phyloP scores from a whole-genome alignment of 257 asterid species.

The Rubia yunnanensis region DNA sequence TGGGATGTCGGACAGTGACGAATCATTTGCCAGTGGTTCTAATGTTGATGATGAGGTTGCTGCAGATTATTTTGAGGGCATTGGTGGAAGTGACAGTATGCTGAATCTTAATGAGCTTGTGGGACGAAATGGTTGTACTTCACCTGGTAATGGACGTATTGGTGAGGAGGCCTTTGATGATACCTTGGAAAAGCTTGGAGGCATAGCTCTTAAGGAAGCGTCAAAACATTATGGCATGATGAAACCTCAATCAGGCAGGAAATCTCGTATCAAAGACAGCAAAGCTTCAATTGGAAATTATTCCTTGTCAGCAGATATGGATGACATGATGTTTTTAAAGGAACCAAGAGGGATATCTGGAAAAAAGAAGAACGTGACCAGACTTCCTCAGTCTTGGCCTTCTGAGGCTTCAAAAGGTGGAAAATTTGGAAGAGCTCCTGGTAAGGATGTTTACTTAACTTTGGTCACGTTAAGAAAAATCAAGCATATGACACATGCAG shows the following conservation, averaged over 20 bases:
- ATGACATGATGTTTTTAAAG: conserved; percentile 54
- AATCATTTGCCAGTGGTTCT: conserved; percentile 47
- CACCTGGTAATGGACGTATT: conserved; percentile 28
- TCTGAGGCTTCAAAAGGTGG: conserved; percentile 49
- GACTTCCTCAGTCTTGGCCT: conserved; percentile 61
- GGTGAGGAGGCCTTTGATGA: conserved; percentile 31
- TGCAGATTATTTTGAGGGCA: conserved; percentile 79
- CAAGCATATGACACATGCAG: background rate
- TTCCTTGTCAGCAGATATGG: conserved; percentile 33
- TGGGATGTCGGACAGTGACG: conserved; percentile 41
- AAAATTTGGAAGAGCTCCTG: conserved; percentile 48
- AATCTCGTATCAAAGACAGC: conserved; percentile 21
- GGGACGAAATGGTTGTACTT: conserved; percentile 27
- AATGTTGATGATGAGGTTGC: conserved; percentile 84
- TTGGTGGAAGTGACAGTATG: conserved; percentile 41
- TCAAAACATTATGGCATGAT: conserved; percentile 60
- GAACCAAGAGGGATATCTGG: conserved; percentile 68
- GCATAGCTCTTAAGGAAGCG: conserved; percentile 77
- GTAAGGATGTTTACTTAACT: conserved; percentile 17
- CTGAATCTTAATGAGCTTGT: conserved; percentile 52
- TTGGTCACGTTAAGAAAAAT: background rate
- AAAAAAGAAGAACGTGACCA: conserved; percentile 56
- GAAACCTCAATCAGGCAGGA: conserved; percentile 36
- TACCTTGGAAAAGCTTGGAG: conserved; percentile 54
- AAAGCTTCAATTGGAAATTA: conserved; percentile 25